Percentiles rank a stretch among this genome's conserved stretches.
Conservation (phyloP, 164 flowering plant species). For the Stephania japonica region DNA sequence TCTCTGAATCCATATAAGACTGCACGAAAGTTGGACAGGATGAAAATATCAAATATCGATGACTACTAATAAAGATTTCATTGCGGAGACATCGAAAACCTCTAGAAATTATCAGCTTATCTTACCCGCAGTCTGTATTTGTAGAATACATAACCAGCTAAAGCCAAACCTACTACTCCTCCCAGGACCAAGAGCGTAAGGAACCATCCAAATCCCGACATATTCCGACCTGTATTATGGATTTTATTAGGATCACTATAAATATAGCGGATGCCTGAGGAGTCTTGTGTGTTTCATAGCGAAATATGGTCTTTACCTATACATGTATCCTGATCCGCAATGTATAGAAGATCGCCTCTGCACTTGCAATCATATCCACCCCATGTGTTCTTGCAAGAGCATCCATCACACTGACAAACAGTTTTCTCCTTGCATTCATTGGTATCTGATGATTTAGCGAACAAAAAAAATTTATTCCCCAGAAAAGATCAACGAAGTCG, state of each 20-base stretch:
- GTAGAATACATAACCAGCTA: constrained; percentile 86
- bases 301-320: constrained; percentile 50
- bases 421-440: constrained; percentile 69
- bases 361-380: constrained; percentile 90
- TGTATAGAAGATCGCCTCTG: constrained; percentile 54
- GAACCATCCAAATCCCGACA: constrained; percentile 52
- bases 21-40: constrained; percentile 22
- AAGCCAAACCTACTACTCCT: constrained; percentile 35
- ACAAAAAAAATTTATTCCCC: not conserved
- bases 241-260: not conserved
- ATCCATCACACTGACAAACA: constrained; percentile 81
- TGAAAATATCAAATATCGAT: not conserved
- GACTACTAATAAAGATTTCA: not conserved
- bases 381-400: constrained; percentile 79
- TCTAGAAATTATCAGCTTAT: not conserved
- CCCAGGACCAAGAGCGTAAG: constrained; percentile 47
- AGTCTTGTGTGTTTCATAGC: not conserved
- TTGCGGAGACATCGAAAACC: not conserved
- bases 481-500: not conserved
- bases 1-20: constrained; percentile 96
- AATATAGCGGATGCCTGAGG: not conserved
- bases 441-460: constrained; percentile 41
- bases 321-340: constrained; percentile 77
- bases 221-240: constrained; percentile 37
- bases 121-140: constrained; percentile 79